A percentile compares a stretch with the other conserved stretches of the same genome.
Evolutionary conservation across 2,329 filamentous ascomycete species (phyloP).

Genomic region (Neofusicoccum laricinum): DNA sequence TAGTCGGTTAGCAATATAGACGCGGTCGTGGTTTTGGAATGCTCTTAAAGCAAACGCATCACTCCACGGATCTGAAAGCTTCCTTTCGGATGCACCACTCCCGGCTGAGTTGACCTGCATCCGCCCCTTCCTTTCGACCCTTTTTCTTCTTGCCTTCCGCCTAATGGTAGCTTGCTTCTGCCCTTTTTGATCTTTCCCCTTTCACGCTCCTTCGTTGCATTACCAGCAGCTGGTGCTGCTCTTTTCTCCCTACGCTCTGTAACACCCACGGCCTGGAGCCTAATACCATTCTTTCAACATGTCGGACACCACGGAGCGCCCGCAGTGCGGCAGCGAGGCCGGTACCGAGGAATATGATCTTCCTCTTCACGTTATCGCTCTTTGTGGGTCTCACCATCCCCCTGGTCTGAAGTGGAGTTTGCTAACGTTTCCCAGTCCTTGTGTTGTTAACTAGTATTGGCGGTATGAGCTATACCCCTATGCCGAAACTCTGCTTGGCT

Average conservation of each 20-base stretch:
- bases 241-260: neutral
- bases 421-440: slow-evolving; percentile 32
- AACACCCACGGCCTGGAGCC: slow-evolving; percentile 18
- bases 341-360: slow-evolving; percentile 33
- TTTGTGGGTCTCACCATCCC: slow-evolving; percentile 30
- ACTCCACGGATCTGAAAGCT: neutral
- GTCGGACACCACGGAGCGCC: slow-evolving; percentile 29
- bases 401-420: neutral
- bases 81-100: slow-evolving; percentile 3
- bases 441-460: slow-evolving; percentile 36
- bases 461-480: slow-evolving; percentile 19
- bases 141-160: neutral
- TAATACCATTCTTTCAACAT: slow-evolving; percentile 26
- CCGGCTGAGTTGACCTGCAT: slow-evolving; percentile 11
- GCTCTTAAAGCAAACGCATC: slow-evolving; percentile 10
- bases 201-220: neutral
- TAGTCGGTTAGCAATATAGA: neutral
- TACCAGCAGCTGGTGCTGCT: slow-evolving; percentile 12
- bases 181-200: slow-evolving; percentile 3
- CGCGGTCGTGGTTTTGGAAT: neutral
- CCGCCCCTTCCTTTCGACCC: neutral
- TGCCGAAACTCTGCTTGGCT: neutral
- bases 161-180: slow-evolving; percentile 10
- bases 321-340: slow-evolving; percentile 30
- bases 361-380: slow-evolving; percentile 36